Evolutionary conservation across 2,329 filamentous ascomycete species (phyloP), one percentile per base, ranked within the genome.

Genomic region (Penicillium sp.): DNA sequence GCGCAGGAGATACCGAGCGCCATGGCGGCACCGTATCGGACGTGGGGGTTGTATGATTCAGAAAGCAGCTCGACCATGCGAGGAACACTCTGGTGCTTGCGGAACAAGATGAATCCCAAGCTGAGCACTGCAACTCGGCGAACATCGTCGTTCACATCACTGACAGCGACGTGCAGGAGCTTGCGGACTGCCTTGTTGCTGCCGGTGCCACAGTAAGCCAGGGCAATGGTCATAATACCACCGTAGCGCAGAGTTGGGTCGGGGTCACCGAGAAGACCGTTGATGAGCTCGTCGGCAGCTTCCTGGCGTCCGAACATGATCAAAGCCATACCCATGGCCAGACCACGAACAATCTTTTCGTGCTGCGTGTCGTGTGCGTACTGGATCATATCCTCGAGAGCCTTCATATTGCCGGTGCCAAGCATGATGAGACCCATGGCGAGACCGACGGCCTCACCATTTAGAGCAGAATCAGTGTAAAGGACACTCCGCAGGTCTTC

Each of bases 131-230:
- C 94, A 59, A 96, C 91, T 66, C 94, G 86, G 64, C 94, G 90
- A 35, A 99, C 94, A 72, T 99, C 94, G 66, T 99, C 94, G 68
- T 92, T 97, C 61, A 97, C 94, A 76, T 99, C 94, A 72, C 92
- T 97, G 61, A 99, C 95, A 54, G 94, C 94, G 57, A 94, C 90
- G 71, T 99, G 94, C 12, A 99, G 85, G 31, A 99, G 82, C 76
- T 94, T 96, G 52, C 95, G 88, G 48, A 99, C 94, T 25, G 95
- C 94, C 81, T 97, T 97, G 82, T 99, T 99, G 83, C 92, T 97
- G 62, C 93, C 90, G 39, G 90, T 97, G 55, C 94, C 94, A 70
- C 93, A 97, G 78, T 99, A 99, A 18, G 94, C 94, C 71, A 99
- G 81, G 49, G 94, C 94, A 55, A 99, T 90, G n/a, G 94, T 96